Base-by-base conservation (phyloP, 225 moss, liverwort and hornwort species). In the Ulota crispa region DNA sequence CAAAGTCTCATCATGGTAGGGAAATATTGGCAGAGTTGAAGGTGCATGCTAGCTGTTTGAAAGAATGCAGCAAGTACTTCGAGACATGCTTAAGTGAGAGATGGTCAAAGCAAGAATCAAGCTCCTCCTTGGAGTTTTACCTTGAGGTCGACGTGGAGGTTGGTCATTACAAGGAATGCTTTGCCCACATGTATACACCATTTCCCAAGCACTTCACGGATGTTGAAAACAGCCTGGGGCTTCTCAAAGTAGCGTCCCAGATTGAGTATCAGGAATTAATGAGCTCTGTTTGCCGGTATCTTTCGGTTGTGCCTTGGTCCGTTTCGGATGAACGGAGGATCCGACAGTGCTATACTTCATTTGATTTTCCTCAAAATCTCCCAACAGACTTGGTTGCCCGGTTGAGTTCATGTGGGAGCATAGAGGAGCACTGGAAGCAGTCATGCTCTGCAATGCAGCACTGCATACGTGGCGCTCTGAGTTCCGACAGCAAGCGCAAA, bases 171-270 rank as follows among this genome's bases (percentile, higher is more conserved):
- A 43, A 39, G 57, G 69, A 79, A 8, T 79, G 79, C 31, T 28
- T 79, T n/a, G 37, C 69, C 55, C 79, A 69, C 31, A 79, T 79
- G 69, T 79, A 69, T 30, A 57, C 59, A 14, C 79, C 79, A 9
- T 79, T 69, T 16, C 69, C 68, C 43, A 79, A 79, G 69, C 43
- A 79, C 70, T 79, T 79, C 32, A 59, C 31, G 18, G n/a, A 60
- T 32, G 70, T 70, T 30, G 60, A 14, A 4, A 42, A 70, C 1
- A 45, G 60, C 45, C 18, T 79, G n/a, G 43, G 60, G 16, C 70
- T 79, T 45, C 70, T 79, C 23, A 70, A 60, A 79, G 70, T 43
- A n/a, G 70, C 79, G 0, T 70, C 69, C 16, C 70, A 70, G 21
- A 59, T 79, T 31, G 9, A 79, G 60, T 60, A 59, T 70, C n/a